phyloP scores from a whole-genome alignment of 2,329 filamentous ascomycete genomes.

The Stagonosporopsis chrysanthemi region DNA sequence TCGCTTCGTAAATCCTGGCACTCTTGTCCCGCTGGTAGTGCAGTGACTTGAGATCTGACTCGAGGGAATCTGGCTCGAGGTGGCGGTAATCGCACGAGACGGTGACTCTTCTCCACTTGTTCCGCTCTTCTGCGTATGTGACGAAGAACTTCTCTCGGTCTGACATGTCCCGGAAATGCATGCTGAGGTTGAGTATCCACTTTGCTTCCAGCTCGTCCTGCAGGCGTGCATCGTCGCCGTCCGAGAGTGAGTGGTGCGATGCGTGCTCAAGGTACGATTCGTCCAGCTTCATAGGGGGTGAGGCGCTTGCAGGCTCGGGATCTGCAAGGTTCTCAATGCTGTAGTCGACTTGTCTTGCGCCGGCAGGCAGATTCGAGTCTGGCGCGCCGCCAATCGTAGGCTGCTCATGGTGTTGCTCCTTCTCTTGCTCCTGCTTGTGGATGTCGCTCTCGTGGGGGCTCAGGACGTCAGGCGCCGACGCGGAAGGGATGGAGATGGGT shows the following conservation, averaged over 20 bases:
- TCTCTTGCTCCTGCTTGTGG: constrained; percentile 31
- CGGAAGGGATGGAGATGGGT: constrained; percentile 46
- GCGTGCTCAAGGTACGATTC: constrained; percentile 43
- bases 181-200: constrained; percentile 97
- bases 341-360: constrained; percentile 47
- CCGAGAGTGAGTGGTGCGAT: constrained; percentile 43
- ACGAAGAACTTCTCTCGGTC: constrained; percentile 98
- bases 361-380: constrained; percentile 45
- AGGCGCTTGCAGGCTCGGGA: constrained; percentile 24
- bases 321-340: constrained; percentile 26
- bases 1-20: constrained; percentile 90
- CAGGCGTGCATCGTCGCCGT: constrained; percentile 67
- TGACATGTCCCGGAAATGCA: constrained; percentile 95
- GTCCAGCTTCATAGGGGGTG: constrained; percentile 38
- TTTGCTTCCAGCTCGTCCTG: constrained; percentile 82
- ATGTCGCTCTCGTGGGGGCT: constrained; percentile 39
- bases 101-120: constrained; percentile 85
- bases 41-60: constrained; percentile 78
- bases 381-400: constrained; percentile 42
- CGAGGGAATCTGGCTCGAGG: constrained; percentile 80
- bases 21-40: constrained; percentile 92
- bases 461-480: constrained; percentile 51
- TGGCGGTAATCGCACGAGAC: constrained; percentile 92
- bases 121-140: constrained; percentile 83
- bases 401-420: constrained; percentile 23